Evolutionary conservation across 139 green algal species (phyloP), one percentile per base, ranked within the genome.

Genomic region (Trebouxia sp.): DNA sequence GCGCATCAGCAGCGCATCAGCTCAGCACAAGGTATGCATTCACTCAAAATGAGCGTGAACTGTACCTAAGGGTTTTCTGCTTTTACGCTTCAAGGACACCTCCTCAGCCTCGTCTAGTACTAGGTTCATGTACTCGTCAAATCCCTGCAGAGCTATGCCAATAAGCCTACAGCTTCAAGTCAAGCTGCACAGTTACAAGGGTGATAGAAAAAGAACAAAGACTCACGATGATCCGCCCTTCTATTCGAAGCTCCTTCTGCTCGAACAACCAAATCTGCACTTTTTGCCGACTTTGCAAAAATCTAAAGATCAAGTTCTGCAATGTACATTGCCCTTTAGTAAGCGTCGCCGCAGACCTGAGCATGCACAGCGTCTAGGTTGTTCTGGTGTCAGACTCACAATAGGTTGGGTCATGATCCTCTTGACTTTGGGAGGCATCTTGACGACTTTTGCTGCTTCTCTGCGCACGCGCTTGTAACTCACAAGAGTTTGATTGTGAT

Each of bases 51-150:
- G n/a, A 2, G 50, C 20, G 50, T 22, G 26, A 58, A 3, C 20
- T 58, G 50, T 48, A 85, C 94, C 96, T n/a, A 99, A 78, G 14
- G 92, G 37, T 81, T 97, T 99, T 32, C 93, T 84, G 10, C 89
- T 98, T 81, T 97, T 94, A 41, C 92, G 92, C 89, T 99, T 99
- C 35, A 96, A 62, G 7, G 91, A 98, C 9, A 99, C 90, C 89
- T 99, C 97, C 80, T 99, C 96, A 14, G 96, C 95, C 53, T 98
- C 97, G 55, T 99, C 97, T 58, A 99, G 86, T 75, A 99, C 97
- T 38, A 99, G 85, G 83, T 99, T 99, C 97, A 99, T 99, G 92
- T 99, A 99, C 87, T 99, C 97, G 84, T 99, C 97, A 79, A 99
- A 99, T 0, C 97, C 94, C 84, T 89, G 87, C 66, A 79, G 38